A percentile compares a stretch with the other conserved stretches of the same genome.
Evolutionary conservation across 164 flowering plant species (phyloP).

Genomic region (Magnolia changhungtana): DNA sequence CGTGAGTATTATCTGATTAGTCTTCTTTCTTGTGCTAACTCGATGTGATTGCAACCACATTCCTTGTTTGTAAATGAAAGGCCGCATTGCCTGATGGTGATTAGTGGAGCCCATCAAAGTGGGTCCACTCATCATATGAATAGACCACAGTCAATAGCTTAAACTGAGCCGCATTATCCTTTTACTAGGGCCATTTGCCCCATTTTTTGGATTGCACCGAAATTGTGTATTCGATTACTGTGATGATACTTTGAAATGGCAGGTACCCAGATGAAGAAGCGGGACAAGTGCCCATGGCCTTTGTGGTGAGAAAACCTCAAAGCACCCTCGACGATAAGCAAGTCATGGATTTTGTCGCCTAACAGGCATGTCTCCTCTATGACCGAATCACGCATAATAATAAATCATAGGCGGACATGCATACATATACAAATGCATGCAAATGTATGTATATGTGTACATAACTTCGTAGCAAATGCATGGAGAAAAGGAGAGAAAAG

Average conservation of each 20-base stretch:
- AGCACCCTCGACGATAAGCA: conserved; percentile 24
- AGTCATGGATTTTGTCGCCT: conserved; percentile 28
- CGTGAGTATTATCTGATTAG: conserved; percentile 37
- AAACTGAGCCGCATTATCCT: not conserved
- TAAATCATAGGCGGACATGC: not conserved
- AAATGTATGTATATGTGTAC: not conserved
- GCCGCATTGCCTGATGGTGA: not conserved
- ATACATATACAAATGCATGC: not conserved
- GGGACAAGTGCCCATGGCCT: conserved; percentile 41
- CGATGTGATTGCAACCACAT: not conserved
- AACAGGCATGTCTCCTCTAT: conserved; percentile 19
- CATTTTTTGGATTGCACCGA: not conserved
- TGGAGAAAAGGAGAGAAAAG: too few relatives aligned
- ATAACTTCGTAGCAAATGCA: not conserved
- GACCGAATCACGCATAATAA: not conserved
- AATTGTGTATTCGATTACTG: not conserved
- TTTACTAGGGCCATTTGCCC: not conserved
- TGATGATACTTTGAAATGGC: not conserved
- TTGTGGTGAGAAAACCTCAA: conserved; percentile 25
- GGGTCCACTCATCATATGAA: too few relatives aligned
- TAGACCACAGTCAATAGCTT: too few relatives aligned
- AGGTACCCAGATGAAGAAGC: conserved; percentile 36
- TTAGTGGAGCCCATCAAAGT: too few relatives aligned
- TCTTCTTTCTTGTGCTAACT: not conserved
- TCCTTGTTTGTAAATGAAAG: not conserved